Conservation (phyloP, 2,329 filamentous ascomycete genomes). For the Botrytis sinoallii region DNA sequence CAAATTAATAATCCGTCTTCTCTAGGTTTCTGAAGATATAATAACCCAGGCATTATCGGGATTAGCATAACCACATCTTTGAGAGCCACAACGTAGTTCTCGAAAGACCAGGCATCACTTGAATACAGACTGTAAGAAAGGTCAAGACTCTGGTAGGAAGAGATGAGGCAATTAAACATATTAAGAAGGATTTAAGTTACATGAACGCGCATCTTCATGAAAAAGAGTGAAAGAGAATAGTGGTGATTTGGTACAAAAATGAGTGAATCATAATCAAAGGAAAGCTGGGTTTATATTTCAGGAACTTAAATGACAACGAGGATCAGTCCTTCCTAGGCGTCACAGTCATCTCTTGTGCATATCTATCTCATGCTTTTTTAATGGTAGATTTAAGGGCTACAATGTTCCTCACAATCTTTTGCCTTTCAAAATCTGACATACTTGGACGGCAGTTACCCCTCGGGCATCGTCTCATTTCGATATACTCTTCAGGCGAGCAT, state of each 20-base stretch:
- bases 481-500: background rate
- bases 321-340: background rate
- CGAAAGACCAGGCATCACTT: background rate
- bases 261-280: background rate
- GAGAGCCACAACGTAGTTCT: background rate
- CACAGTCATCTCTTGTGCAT: background rate
- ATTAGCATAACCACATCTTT: background rate
- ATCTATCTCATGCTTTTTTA: background rate
- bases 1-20: background rate
- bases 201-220: background rate
- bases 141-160: background rate
- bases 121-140: background rate
- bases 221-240: background rate
- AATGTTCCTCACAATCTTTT: background rate
- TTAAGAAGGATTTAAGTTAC: background rate
- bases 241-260: background rate
- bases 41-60: accelerated
- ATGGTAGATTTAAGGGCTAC: background rate
- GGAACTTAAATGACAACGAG: background rate
- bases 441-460: background rate
- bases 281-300: background rate
- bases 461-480: background rate
- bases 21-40: background rate
- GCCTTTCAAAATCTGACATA: background rate
- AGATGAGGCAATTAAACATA: background rate